phyloP scores from a whole-genome alignment of 1,284 basidiomycete species.

The Sutorius eximius region DNA sequence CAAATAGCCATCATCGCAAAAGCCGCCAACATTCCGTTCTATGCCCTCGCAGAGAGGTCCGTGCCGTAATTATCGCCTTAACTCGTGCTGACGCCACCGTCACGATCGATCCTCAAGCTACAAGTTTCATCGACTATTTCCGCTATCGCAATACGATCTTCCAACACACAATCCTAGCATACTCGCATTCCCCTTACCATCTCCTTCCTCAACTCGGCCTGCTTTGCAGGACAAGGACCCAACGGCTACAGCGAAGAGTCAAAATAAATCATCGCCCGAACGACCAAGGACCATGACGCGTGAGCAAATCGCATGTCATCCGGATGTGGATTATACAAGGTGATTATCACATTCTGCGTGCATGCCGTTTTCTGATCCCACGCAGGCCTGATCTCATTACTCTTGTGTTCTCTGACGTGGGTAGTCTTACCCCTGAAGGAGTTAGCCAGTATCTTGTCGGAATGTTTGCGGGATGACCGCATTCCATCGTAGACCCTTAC shows the following conservation, averaged over 20 bases:
- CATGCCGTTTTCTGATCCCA: conserved; percentile 27
- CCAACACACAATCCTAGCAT: conserved; percentile 78
- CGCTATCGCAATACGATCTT: conserved; percentile 94
- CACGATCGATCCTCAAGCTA: conserved; percentile 56
- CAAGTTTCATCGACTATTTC: conserved; percentile 97
- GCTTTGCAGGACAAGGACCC: conserved; percentile 18
- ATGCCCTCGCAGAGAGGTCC: conserved; percentile 92
- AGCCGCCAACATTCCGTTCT: conserved; percentile 93
- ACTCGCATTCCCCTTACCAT: conserved; percentile 56
- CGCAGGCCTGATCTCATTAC: conserved; percentile 83
- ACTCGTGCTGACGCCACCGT: conserved; percentile 26
- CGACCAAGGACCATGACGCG: conserved; percentile 55
- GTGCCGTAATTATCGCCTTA: conserved; percentile 25
- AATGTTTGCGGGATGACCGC: conserved; percentile 75
- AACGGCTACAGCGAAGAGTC: conserved; percentile 11
- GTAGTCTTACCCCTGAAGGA: conserved; percentile 87
- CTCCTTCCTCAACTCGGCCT: conserved; percentile 31
- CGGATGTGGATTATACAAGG: conserved; percentile 84
- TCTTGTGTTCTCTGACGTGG: conserved; percentile 89
- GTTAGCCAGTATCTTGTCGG: conserved; percentile 89
- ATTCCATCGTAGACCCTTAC: conserved; percentile 1
- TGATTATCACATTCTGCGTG: conserved; percentile 30
- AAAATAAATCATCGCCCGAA: conserved; percentile 26
- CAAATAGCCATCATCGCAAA: conserved; percentile 97
- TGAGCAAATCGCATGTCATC: conserved; percentile 74